Evolutionary conservation across 352 stramenopile genomes (phyloP).

Genomic region (Pythium utonaiense): DNA sequence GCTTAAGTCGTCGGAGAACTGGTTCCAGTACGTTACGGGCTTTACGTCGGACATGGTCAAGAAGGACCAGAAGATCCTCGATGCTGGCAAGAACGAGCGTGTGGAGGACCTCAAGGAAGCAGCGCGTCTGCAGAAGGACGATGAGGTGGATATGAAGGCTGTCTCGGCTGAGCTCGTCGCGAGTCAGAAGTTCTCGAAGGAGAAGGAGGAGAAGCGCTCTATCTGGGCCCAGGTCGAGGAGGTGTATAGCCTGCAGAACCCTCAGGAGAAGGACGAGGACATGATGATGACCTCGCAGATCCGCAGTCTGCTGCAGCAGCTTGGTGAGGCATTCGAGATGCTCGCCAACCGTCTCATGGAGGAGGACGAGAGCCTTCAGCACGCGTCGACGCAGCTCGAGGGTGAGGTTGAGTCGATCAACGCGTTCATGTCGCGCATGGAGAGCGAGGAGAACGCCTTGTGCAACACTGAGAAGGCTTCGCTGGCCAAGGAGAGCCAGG

Average conservation of each 20-base stretch:
- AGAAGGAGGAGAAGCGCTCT: slow-evolving; percentile 83
- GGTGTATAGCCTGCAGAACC: slow-evolving; percentile 77
- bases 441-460: slow-evolving; percentile 82
- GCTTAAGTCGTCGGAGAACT: slow-evolving; percentile 88
- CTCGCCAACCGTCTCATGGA: slow-evolving; percentile 82
- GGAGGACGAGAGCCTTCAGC: slow-evolving; percentile 81
- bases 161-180: slow-evolving; percentile 61
- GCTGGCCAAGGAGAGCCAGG: slow-evolving; percentile 79
- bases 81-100: slow-evolving; percentile 58
- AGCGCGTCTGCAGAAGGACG: slow-evolving; percentile 78
- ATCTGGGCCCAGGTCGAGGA: slow-evolving; percentile 84
- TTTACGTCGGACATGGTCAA: slow-evolving; percentile 70
- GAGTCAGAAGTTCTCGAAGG: slow-evolving; percentile 59
- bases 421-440: slow-evolving; percentile 88
- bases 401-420: slow-evolving; percentile 87
- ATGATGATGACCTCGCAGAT: slow-evolving; percentile 92
- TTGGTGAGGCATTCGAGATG: slow-evolving; percentile 87
- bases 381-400: slow-evolving; percentile 78
- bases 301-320: slow-evolving; percentile 77
- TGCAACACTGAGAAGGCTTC: slow-evolving; percentile 83
- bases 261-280: slow-evolving; percentile 88
- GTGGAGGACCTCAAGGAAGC: slow-evolving; percentile 77
- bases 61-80: slow-evolving; percentile 83
- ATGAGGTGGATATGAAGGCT: slow-evolving; percentile 71
- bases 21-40: slow-evolving; percentile 85